phyloP scores from a whole-genome alignment of 176 grass and related monocot species.

The Triticum turgidum region DNA sequence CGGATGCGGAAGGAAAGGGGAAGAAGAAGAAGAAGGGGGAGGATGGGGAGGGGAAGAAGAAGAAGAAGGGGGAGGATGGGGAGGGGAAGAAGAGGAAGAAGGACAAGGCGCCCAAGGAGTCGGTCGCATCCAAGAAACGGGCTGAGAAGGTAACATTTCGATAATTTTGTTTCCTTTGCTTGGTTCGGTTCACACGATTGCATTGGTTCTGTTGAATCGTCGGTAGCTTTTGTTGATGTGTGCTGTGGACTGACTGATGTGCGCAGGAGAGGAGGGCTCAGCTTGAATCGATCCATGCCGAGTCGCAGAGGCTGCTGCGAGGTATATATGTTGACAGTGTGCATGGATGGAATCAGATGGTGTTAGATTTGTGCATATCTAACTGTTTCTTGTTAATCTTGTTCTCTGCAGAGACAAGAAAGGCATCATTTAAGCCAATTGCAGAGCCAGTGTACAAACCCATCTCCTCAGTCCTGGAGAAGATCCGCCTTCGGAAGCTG shows the following conservation, averaged over 20 bases:
- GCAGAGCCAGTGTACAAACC: constrained; percentile 66
- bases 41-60: constrained; percentile 3
- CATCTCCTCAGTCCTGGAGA: constrained; percentile 90
- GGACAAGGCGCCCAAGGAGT: constrained; percentile 50
- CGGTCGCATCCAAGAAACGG: constrained; percentile 46
- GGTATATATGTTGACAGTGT: constrained; percentile 37
- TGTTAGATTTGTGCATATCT: background rate
- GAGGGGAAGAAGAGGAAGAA: constrained; percentile 17
- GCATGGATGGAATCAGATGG: background rate
- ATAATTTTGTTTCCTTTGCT: background rate
- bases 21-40: constrained; percentile 54
- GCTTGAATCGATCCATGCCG: constrained; percentile 60
- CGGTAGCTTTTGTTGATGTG: background rate
- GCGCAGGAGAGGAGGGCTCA: constrained; percentile 65
- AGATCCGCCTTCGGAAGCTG: constrained; percentile 82
- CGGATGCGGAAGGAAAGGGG: background rate
- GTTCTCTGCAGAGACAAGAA: constrained; percentile 58
- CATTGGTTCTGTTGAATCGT: background rate
- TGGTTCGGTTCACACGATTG: background rate
- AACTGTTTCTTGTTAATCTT: background rate
- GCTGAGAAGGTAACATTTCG: constrained; percentile 51
- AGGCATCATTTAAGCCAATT: constrained; percentile 68
- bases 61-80: background rate
- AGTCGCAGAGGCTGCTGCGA: constrained; percentile 82
- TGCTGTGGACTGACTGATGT: background rate